Base-by-base conservation (phyloP, 2,329 filamentous ascomycete genomes). In the Claviceps fusiformis region DNA sequence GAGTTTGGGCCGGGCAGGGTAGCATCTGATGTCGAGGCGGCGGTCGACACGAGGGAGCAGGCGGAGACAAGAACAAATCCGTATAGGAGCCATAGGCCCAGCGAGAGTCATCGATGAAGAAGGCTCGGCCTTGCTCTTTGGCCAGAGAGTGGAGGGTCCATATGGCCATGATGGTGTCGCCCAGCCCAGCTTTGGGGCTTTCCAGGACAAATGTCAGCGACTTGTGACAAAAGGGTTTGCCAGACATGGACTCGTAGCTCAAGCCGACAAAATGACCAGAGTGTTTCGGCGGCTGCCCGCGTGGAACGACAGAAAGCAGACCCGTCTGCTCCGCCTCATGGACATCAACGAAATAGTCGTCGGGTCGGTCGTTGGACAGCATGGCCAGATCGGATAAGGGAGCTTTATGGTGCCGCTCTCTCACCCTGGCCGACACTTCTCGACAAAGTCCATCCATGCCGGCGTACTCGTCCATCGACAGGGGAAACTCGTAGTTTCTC, bases 111-210 rank as follows among this genome's bases (percentile, higher is more conserved):
- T 95, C 88, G 59, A 95, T 75, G 71, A 95, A 95, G 69, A 95
- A 95, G 1, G 82, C 76, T 29, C 89, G 76, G 15, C 80, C 80
- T 65, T 95, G 86, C 57, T 83, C 79, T 64, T 85, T 76, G 2
- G 89, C 88, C 54, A 95, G 71, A 3, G 87, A 87, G 65, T 93
- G 95, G 31, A 88, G 85, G 62, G 86, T 85, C 89, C 89, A 95
- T 55, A 95, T 66, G 64, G 84, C 79, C 78, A 95, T 83, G 57
- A 95, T 69, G 1, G 85, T 82, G 59, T 81, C 83, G 6, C 89
- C 89, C 10, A 95, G 74, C 3, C 89, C 89, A 2, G 87, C 87
- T 62, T 92, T 83, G 3, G 78, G 70, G 8, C 69, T 78, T 64
- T 92, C 87, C 62, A 95, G 75, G 1, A 90, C 79, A 65, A 86